A percentile compares a stretch with the other conserved stretches of the same genome.
These are phyloP conservation scores for Tilletia walkeri DNA, from an alignment of 1,284 basidiomycete species.

Conservation along the genomic window DNA sequence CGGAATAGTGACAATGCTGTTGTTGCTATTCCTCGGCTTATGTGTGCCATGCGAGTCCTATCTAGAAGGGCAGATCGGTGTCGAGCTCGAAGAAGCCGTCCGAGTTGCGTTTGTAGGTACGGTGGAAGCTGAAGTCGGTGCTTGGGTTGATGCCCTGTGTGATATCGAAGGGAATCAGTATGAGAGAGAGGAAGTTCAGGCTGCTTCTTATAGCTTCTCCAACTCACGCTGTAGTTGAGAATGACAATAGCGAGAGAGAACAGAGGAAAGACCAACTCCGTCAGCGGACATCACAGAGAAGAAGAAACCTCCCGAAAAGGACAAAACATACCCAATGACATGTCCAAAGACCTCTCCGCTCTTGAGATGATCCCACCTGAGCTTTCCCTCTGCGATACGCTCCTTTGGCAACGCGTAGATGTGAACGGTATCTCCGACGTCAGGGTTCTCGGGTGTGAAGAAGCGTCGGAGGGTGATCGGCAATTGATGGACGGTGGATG, in stretches of 20 bases:
- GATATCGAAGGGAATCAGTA: not conserved
- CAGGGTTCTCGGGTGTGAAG: conserved; percentile 29
- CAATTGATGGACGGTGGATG: conserved; percentile 42
- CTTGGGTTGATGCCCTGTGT: conserved; percentile 1
- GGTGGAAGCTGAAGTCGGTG: conserved; percentile 1
- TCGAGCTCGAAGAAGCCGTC: not conserved
- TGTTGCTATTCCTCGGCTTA: not conserved
- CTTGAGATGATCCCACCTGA: conserved; percentile 2
- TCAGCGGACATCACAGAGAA: too few species aligned
- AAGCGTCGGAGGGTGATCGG: conserved; percentile 39
- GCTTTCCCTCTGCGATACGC: not conserved
- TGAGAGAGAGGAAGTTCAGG: not conserved
- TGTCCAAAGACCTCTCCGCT: conserved; percentile 6
- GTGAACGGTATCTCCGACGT: conserved; percentile 22
- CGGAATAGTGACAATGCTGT: too few species aligned
- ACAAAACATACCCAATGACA: not conserved
- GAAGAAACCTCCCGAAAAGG: not conserved
- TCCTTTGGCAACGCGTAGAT: not conserved
- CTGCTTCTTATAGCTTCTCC: not conserved
- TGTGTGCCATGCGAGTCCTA: not conserved
- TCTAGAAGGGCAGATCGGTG: conserved; percentile 8
- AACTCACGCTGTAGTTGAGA: too few species aligned
- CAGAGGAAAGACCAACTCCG: too few species aligned
- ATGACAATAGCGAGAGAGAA: too few species aligned
- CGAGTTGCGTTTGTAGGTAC: conserved; percentile 7